Evolutionary conservation across 1,284 basidiomycete species (phyloP).

Genomic region (Boletus holoroseus): DNA sequence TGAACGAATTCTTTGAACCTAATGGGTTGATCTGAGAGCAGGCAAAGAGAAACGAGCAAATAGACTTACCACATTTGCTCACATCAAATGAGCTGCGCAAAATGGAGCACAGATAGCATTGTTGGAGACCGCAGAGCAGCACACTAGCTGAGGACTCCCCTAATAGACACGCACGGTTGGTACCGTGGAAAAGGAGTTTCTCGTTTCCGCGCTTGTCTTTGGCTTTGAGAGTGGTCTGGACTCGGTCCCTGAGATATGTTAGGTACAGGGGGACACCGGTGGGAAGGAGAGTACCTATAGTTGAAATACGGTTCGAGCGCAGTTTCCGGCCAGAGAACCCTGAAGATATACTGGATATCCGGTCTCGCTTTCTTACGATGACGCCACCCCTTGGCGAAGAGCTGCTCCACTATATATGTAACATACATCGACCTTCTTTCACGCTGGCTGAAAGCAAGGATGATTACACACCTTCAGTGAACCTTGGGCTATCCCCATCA

Average conservation of each 20-base stretch:
- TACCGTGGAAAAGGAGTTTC: constrained; percentile 57
- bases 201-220: constrained; percentile 41
- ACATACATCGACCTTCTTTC: not conserved
- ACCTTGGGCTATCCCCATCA: constrained; percentile 17
- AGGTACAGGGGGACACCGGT: constrained; percentile 3
- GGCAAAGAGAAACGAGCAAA: not conserved
- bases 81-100: constrained; percentile 53
- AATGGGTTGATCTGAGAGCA: constrained; percentile 12
- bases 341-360: constrained; percentile 48
- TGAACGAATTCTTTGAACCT: constrained; percentile 54
- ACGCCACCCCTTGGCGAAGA: constrained; percentile 52
- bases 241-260: constrained; percentile 22
- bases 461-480: constrained; percentile 24
- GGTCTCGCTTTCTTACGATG: constrained; percentile 51
- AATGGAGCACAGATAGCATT: constrained; percentile 50
- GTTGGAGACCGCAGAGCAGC: constrained; percentile 42
- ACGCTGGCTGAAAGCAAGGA: not conserved
- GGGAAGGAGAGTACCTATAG: constrained; percentile 39
- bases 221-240: constrained; percentile 26
- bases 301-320: constrained; percentile 43
- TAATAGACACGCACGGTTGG: constrained; percentile 48
- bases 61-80: constrained; percentile 44
- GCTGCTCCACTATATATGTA: constrained; percentile 40
- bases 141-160: constrained; percentile 43
- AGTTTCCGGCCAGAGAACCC: constrained; percentile 44